Percentiles rank a stretch among this genome's conserved stretches.
Conservation (phyloP, 306 rosid species). For the Dicorynia guianensis region DNA sequence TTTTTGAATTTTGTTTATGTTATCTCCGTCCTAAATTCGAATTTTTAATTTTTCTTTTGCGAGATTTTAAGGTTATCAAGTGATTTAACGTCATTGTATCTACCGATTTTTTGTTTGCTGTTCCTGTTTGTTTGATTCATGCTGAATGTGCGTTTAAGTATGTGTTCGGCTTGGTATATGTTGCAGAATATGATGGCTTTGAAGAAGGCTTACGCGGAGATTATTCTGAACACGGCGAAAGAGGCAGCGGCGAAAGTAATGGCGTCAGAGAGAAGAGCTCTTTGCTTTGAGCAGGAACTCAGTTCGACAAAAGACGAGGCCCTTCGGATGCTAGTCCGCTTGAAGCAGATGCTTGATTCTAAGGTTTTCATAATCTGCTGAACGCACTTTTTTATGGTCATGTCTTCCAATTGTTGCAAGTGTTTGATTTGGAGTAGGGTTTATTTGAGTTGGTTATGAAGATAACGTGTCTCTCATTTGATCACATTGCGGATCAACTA, state of each 20-base stretch:
- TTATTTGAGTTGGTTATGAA: not conserved
- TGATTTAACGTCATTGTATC: not conserved
- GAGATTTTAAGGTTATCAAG: not conserved
- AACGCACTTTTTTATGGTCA: not conserved
- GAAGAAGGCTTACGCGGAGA: slow-evolving; percentile 81
- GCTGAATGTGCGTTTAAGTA: not conserved
- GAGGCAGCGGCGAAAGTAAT: slow-evolving; percentile 80
- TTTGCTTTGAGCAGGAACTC: slow-evolving; percentile 60
- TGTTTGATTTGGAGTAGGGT: not conserved
- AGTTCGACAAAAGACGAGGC: slow-evolving; percentile 59
- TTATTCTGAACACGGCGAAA: slow-evolving; percentile 77
- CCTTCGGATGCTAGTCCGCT: slow-evolving; percentile 62
- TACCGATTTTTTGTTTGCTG: not conserved
- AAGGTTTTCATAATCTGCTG: slow-evolving; percentile 53
- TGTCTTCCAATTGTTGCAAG: not conserved
- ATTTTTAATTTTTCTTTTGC: not conserved
- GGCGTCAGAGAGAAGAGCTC: slow-evolving; percentile 66
- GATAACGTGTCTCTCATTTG: not conserved
- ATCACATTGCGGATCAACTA: not conserved
- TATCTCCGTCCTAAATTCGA: not conserved
- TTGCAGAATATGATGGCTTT: slow-evolving; percentile 72
- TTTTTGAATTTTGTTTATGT: not conserved
- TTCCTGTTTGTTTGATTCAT: not conserved
- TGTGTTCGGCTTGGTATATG: not conserved
- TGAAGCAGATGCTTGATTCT: slow-evolving; percentile 71